These are phyloP conservation scores for Gnomoniopsis sp. DNA, from an alignment of 2,329 filamentous ascomycete species.

Conservation along the genomic window DNA sequence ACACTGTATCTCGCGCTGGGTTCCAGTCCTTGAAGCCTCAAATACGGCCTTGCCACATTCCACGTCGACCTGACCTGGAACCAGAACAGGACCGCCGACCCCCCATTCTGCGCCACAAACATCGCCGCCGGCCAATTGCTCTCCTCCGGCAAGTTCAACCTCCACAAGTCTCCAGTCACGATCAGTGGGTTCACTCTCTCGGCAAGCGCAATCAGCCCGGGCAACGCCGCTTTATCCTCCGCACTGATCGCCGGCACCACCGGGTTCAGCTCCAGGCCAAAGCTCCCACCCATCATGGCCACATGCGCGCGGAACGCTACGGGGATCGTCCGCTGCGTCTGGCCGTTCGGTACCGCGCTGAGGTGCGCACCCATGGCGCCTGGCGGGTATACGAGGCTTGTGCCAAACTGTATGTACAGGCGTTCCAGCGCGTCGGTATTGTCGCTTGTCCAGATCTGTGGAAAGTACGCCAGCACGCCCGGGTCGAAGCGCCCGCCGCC, in stretches of 20 bases:
- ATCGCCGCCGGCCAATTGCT: conserved; percentile 62
- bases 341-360: conserved; percentile 56
- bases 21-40: conserved; percentile 57
- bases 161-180: conserved; percentile 56
- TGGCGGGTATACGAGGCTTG: conserved; percentile 59
- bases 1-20: conserved; percentile 49
- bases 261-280: conserved; percentile 62
- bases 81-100: conserved; percentile 52
- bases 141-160: conserved; percentile 53
- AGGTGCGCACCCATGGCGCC: conserved; percentile 65
- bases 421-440: conserved; percentile 62
- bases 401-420: conserved; percentile 61
- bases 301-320: conserved; percentile 62
- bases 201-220: conserved; percentile 49
- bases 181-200: conserved; percentile 58
- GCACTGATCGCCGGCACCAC: conserved; percentile 38
- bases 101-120: conserved; percentile 51
- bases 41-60: conserved; percentile 50
- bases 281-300: conserved; percentile 66
- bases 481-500: conserved; percentile 64
- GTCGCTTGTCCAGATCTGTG: conserved; percentile 64
- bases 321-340: conserved; percentile 52
- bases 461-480: conserved; percentile 61
- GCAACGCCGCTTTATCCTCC: conserved; percentile 51
- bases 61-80: conserved; percentile 54